Evolutionary conservation across 768 basidiomycete species (phyloP).

Genomic region (Chalciporus piperatus): DNA sequence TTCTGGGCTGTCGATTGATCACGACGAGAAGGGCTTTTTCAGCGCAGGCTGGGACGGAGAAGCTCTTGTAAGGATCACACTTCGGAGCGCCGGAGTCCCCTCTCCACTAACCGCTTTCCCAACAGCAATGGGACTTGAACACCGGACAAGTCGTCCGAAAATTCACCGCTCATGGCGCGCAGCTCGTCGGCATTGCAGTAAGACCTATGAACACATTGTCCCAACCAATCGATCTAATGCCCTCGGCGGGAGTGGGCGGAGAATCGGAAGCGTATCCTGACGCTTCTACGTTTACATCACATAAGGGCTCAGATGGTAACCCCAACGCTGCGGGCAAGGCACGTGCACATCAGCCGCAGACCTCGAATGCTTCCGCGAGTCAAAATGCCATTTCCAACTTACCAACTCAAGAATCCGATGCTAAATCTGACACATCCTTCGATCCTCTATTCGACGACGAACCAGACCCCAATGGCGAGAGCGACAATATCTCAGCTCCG

Average conservation of each 20-base stretch:
- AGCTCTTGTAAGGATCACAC: slow-evolving; percentile 59
- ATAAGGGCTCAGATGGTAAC: slow-evolving; percentile 12
- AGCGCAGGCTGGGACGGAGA: slow-evolving; percentile 96
- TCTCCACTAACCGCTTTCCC: slow-evolving; percentile 7
- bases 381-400: slow-evolving; percentile 25
- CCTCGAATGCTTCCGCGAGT: slow-evolving; percentile 18
- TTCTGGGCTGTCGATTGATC: slow-evolving; percentile 77
- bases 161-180: slow-evolving; percentile 80
- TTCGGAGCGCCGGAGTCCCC: not conserved
- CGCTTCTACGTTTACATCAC: slow-evolving; percentile 3
- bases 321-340: slow-evolving; percentile 17
- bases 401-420: slow-evolving; percentile 46
- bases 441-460: slow-evolving; percentile 92
- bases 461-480: slow-evolving; percentile 57
- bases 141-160: slow-evolving; percentile 76
- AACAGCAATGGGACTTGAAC: slow-evolving; percentile 97
- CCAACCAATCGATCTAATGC: slow-evolving; percentile 26
- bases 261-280: slow-evolving; percentile 19
- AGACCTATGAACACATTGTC: slow-evolving; percentile 54
- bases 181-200: slow-evolving; percentile 77
- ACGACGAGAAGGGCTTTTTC: slow-evolving; percentile 81
- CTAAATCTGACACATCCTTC: slow-evolving; percentile 76
- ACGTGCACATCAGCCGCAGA: slow-evolving; percentile 15
- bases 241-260: slow-evolving; percentile 25
- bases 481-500: slow-evolving; percentile 18